phyloP scores from a whole-genome alignment of 106 monocot genomes.

The Apostasia shenzhenica region DNA sequence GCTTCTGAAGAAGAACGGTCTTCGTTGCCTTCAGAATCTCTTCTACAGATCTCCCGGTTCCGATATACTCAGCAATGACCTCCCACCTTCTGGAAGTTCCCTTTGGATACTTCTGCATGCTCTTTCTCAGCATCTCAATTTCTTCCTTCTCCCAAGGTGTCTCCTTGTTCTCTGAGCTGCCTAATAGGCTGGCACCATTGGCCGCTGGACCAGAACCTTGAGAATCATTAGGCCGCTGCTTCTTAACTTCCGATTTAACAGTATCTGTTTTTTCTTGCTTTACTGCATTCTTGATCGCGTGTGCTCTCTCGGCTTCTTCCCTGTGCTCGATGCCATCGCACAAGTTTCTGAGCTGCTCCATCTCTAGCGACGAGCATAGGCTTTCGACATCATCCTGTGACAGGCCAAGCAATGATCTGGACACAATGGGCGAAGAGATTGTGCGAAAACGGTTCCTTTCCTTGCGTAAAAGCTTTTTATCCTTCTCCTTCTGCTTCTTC shows the following conservation, averaged over 20 bases:
- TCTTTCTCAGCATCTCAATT: conserved; percentile 84
- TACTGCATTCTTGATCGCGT: conserved; percentile 36
- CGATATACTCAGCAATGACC: conserved; percentile 88
- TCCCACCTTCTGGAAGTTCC: conserved; percentile 94
- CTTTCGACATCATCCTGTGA: conserved; percentile 65
- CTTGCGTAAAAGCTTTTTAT: conserved; percentile 80
- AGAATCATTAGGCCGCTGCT: conserved; percentile 12
- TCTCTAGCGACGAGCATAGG: conserved; percentile 56
- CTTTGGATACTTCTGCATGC: conserved; percentile 84
- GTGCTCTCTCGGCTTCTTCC: conserved; percentile 33
- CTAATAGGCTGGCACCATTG: conserved; percentile 17
- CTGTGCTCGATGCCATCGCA: conserved; percentile 55
- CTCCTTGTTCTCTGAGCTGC: conserved; percentile 67
- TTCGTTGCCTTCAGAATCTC: conserved; percentile 94
- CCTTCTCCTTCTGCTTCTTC: conserved; percentile 84
- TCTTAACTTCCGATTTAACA: conserved; percentile 12
- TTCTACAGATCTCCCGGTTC: conserved; percentile 79
- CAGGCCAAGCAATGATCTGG: conserved; percentile 25
- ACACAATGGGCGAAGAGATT: conserved; percentile 34
- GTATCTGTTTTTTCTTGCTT: conserved; percentile 4
- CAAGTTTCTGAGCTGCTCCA: conserved; percentile 44
- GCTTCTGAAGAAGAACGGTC: conserved; percentile 88
- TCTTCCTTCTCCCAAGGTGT: conserved; percentile 89
- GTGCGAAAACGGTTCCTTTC: conserved; percentile 65
- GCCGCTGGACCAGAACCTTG: neutral